Percentiles rank a stretch among this genome's conserved stretches.
These are phyloP conservation scores for Pseudomonodictys pantanalensis DNA, from an alignment of 495 filamentous ascomycete genomes.

Conservation along the genomic window DNA sequence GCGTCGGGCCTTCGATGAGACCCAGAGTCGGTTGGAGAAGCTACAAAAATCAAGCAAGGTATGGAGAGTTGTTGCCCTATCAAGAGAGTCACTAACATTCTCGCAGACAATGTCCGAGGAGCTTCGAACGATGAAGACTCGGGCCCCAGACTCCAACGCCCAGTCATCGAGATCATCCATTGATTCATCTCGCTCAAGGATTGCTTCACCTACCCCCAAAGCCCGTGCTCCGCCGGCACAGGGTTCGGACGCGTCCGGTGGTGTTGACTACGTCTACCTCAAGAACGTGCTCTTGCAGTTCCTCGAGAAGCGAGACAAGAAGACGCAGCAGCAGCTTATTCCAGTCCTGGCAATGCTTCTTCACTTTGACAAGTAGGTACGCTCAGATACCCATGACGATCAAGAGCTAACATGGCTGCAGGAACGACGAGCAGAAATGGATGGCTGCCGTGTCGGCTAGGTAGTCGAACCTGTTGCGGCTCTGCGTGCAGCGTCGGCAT, in stretches of 20 bases:
- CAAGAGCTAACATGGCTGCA: conserved; percentile 37
- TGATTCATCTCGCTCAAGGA: conserved; percentile 38
- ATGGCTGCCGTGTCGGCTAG: conserved; percentile 68
- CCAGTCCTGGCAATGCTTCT: conserved; percentile 88
- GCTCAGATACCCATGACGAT: neutral
- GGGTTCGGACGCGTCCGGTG: conserved; percentile 43
- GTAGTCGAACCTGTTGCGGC: conserved; percentile 29
- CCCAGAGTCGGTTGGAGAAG: conserved; percentile 72
- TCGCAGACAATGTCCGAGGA: conserved; percentile 50
- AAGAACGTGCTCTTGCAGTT: conserved; percentile 96
- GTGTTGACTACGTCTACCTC: conserved; percentile 78
- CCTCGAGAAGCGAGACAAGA: conserved; percentile 90
- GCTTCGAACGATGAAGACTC: conserved; percentile 41
- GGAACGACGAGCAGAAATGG: conserved; percentile 87
- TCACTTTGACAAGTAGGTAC: conserved; percentile 80
- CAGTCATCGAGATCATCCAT: conserved; percentile 61
- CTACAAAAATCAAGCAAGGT: conserved; percentile 68
- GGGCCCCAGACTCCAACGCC: conserved; percentile 44
- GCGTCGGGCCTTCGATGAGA: conserved; percentile 71
- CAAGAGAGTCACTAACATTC: conserved; percentile 4
- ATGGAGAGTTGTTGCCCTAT: conserved; percentile 6
- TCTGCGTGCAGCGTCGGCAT: neutral
- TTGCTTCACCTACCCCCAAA: conserved; percentile 55
- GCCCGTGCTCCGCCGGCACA: conserved; percentile 44
- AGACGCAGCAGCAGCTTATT: conserved; percentile 82